Evolutionary conservation across 768 basidiomycete species (phyloP).

Genomic region (Strobilomyces confusus): DNA sequence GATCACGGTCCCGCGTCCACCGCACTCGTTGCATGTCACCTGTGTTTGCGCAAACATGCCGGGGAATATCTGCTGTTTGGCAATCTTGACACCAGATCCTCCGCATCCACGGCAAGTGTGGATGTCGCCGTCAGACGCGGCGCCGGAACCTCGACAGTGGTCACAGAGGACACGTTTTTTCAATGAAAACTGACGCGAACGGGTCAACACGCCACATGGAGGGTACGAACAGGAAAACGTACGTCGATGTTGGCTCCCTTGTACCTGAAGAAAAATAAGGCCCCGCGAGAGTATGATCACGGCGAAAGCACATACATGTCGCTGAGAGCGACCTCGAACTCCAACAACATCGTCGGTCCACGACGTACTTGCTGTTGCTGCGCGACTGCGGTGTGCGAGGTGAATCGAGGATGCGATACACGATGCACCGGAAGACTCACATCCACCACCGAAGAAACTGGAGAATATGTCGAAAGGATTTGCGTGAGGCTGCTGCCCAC

Average conservation of each 20-base stretch:
- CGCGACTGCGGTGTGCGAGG: constrained; percentile 12
- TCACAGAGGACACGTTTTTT: constrained; percentile 92
- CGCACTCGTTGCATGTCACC: constrained; percentile 77
- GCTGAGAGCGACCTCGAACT: constrained; percentile 82
- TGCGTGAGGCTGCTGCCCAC: constrained; percentile 66
- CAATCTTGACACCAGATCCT: constrained; percentile 80
- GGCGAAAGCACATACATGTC: constrained; percentile 60
- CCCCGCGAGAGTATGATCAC: neutral
- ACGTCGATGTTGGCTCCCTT: constrained; percentile 83
- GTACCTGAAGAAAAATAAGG: constrained; percentile 48
- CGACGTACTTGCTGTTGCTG: constrained; percentile 60
- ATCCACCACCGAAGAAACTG: constrained; percentile 84
- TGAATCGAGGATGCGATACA: neutral
- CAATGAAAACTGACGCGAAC: constrained; percentile 70
- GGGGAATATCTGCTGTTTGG: constrained; percentile 91
- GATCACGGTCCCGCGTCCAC: constrained; percentile 79
- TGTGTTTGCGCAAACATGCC: constrained; percentile 94
- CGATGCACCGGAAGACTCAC: constrained; percentile 38
- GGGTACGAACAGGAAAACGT: constrained; percentile 16
- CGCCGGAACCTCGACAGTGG: constrained; percentile 94
- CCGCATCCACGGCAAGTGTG: constrained; percentile 82
- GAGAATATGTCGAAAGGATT: constrained; percentile 96
- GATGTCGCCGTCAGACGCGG: constrained; percentile 83
- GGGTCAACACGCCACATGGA: neutral
- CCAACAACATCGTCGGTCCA: constrained; percentile 71